A percentile compares a stretch with the other conserved stretches of the same genome.
These are phyloP conservation scores for Pyricularia sp. DNA, from an alignment of 2,329 filamentous ascomycete species.

Conservation along the genomic window DNA sequence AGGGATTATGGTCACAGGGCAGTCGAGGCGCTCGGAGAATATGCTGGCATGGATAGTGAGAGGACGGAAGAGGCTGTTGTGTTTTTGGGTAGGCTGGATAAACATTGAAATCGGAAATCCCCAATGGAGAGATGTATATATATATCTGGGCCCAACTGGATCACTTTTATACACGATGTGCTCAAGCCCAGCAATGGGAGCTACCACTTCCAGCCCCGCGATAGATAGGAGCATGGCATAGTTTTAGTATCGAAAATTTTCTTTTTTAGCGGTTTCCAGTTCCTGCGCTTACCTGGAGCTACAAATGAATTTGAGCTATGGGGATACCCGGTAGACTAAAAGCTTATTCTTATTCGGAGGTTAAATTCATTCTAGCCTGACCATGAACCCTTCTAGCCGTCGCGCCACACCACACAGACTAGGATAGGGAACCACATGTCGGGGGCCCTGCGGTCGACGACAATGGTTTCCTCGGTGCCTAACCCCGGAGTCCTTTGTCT, in stretches of 20 bases:
- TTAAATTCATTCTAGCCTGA: too few species aligned
- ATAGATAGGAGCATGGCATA: too few species aligned
- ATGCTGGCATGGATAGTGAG: slow-evolving; percentile 1
- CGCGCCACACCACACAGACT: too few species aligned
- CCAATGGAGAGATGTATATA: neutral
- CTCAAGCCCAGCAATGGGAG: too few species aligned
- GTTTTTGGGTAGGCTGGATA: slow-evolving; percentile 4
- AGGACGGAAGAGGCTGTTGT: slow-evolving; percentile 1
- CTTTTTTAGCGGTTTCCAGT: neutral
- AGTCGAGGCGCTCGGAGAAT: neutral
- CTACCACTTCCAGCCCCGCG: too few species aligned
- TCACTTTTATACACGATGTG: too few species aligned
- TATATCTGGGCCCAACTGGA: neutral
- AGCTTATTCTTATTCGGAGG: neutral
- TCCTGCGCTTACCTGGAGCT: neutral
- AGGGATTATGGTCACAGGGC: slow-evolving; percentile 9
- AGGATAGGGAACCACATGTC: too few species aligned
- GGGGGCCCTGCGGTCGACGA: too few species aligned
- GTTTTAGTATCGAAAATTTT: too few species aligned
- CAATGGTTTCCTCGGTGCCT: too few species aligned
- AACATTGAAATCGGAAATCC: neutral
- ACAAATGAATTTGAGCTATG: neutral
- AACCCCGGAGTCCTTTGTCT: neutral
- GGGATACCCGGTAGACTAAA: neutral
- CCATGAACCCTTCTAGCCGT: too few species aligned